Conservation (phyloP, 1,284 basidiomycete species). For the Ganoderma meredithae region DNA sequence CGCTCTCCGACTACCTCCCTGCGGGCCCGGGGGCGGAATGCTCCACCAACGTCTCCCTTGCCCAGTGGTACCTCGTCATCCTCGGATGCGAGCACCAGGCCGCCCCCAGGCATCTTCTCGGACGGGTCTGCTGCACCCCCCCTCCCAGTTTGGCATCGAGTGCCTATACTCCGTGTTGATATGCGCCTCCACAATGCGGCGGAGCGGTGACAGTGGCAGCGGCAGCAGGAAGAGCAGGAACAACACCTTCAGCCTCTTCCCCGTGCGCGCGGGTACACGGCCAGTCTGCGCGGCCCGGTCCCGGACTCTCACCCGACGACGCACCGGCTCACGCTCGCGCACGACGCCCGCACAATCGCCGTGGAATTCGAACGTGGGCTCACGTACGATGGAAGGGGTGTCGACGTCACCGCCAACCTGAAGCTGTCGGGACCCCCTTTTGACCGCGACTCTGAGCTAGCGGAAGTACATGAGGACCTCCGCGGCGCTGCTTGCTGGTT, state of each 20-base stretch:
- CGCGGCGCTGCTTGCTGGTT: not conserved
- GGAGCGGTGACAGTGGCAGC: not conserved
- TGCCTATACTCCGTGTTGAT: not conserved
- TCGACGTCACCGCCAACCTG: not conserved
- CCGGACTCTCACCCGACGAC: not conserved
- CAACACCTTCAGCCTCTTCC: not conserved
- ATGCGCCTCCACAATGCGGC: no score
- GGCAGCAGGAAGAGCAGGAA: no score
- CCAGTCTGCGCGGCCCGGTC: not conserved
- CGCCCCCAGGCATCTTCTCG: not conserved
- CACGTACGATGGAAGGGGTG: not conserved
- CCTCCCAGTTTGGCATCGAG: not conserved
- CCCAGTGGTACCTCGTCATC: not conserved
- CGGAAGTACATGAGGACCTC: not conserved
- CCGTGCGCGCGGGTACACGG: conserved; percentile 7
- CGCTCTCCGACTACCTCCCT: not conserved
- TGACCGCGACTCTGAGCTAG: no score
- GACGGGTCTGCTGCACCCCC: not conserved
- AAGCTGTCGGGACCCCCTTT: not conserved
- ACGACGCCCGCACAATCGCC: not conserved
- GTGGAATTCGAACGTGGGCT: not conserved
- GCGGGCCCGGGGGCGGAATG: no score
- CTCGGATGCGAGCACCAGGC: not conserved
- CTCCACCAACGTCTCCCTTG: no score
- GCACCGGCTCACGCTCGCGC: not conserved